Conservation (phyloP, 805 yeast species). For the Candida incommunis region DNA sequence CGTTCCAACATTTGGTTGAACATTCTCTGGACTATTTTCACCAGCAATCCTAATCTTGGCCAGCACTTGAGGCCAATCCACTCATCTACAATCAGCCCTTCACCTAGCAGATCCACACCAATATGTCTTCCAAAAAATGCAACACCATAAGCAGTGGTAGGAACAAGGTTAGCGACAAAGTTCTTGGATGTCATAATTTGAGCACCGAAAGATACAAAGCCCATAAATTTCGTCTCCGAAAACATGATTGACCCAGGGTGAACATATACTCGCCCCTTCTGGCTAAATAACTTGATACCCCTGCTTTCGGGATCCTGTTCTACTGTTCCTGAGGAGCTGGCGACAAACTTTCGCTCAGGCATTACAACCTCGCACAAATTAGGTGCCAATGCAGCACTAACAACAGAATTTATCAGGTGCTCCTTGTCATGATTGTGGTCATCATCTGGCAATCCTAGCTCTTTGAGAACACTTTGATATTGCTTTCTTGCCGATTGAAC, state of each 20-base stretch:
- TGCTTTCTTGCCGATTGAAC: slow-evolving; percentile 60
- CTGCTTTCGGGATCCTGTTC: slow-evolving; percentile 77
- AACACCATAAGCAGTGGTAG: slow-evolving; percentile 56
- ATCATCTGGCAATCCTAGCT: slow-evolving; percentile 46
- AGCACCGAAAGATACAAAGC: slow-evolving; percentile 52
- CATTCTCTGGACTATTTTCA: slow-evolving; percentile 51
- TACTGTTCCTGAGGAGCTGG: slow-evolving; percentile 63
- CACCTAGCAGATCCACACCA: slow-evolving; percentile 42
- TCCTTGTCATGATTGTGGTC: slow-evolving; percentile 39
- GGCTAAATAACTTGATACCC: slow-evolving; percentile 56
- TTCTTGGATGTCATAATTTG: slow-evolving; percentile 47
- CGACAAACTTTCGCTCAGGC: slow-evolving; percentile 66
- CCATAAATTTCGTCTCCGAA: slow-evolving; percentile 27
- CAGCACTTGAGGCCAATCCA: slow-evolving; percentile 88
- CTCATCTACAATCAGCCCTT: slow-evolving; percentile 68
- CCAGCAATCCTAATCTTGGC: slow-evolving; percentile 84
- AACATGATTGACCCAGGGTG: slow-evolving; percentile 81
- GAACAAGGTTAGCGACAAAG: slow-evolving; percentile 65
- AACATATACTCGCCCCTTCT: slow-evolving; percentile 63
- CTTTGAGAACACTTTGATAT: slow-evolving; percentile 54
- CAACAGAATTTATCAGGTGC: slow-evolving; percentile 45
- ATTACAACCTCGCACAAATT: slow-evolving; percentile 65
- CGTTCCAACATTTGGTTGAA: slow-evolving; percentile 55
- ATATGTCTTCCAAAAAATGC: slow-evolving; percentile 67
- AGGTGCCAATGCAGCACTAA: slow-evolving; percentile 76